These are phyloP conservation scores for Fusarium sp. DNA, from an alignment of 2,329 filamentous ascomycete genomes.

Conservation along the genomic window DNA sequence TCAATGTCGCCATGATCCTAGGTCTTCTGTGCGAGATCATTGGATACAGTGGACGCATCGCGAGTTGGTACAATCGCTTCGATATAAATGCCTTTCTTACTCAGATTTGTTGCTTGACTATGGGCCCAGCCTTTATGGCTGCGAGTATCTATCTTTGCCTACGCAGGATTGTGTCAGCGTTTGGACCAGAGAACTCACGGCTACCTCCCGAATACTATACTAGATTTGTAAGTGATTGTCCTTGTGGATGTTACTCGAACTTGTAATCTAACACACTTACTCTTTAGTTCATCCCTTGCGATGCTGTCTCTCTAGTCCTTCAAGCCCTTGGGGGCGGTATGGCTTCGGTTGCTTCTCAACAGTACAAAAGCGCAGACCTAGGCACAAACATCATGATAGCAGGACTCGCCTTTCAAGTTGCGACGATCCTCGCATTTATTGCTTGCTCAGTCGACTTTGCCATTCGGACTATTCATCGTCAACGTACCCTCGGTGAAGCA, in stretches of 20 bases:
- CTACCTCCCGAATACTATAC: constrained; percentile 58
- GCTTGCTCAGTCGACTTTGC: constrained; percentile 58
- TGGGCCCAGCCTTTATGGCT: constrained; percentile 70
- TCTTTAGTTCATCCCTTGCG: constrained; percentile 68
- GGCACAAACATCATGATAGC: constrained; percentile 73
- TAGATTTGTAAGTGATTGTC: constrained; percentile 51
- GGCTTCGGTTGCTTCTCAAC: constrained; percentile 53
- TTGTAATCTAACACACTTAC: not conserved
- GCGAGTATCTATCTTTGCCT: constrained; percentile 71
- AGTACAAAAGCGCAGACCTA: constrained; percentile 42
- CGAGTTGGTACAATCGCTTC: constrained; percentile 63
- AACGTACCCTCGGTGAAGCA: constrained; percentile 44
- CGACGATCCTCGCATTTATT: constrained; percentile 64
- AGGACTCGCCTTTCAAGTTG: constrained; percentile 68
- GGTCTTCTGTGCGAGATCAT: constrained; percentile 65
- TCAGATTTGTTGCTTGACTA: constrained; percentile 68
- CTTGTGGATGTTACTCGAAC: too few species aligned
- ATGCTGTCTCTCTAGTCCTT: constrained; percentile 66
- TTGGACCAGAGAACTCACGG: constrained; percentile 58
- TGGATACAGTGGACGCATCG: constrained; percentile 66
- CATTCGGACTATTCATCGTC: constrained; percentile 49
- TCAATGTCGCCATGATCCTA: constrained; percentile 60
- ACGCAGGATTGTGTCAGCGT: constrained; percentile 56
- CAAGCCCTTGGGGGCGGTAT: constrained; percentile 68
- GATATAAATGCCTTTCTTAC: constrained; percentile 57